Base-by-base conservation (phyloP, 805 yeast species). In the Cyberlindnera americana region DNA sequence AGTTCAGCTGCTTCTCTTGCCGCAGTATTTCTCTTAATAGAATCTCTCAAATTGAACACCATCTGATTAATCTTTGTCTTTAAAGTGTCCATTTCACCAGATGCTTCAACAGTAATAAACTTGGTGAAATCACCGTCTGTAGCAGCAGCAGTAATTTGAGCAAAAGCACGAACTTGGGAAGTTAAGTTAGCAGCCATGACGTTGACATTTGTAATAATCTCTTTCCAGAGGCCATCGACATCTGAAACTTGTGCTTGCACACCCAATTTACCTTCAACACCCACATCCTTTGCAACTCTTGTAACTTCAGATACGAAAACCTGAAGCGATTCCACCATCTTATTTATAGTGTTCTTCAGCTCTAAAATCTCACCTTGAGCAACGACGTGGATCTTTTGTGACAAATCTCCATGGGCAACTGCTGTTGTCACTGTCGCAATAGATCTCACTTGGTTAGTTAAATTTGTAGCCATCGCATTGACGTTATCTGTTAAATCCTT, bases 141-240 rank as follows among this genome's bases (percentile, higher is more conserved):
- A 12, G 95, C 95, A 21, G 96, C 93, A 19, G 93, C 95, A 0
- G 96, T 87, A 54, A 87, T 87, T 59, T 87, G 95, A 27, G 95
- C 95, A 67, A 87, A 87, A 0, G 95, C 95, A 63, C 95, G 76
- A 56, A 87, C 95, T 66, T 87, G 96, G 2, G 95, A 82, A 0
- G 96, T 87, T 59, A 87, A 74, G 60, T 87, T 87, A n/a, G 91
- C 80, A 37, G 96, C 95, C 96, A 87, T 87, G 18, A 91, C 86
- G 58, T 87, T 87, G 49, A 87, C 96, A 63, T 87, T 87, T 15
- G 93, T 84, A 19, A 95, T 87, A 55, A 87, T 87, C 53, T 85
- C 95, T 56, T 83, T 86, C 96, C 96, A 87, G 44, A 86, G 65
- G 3, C 96, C 96, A 61, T 86, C 95, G 17, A 87, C 95, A 66